Percentiles rank a stretch among this genome's conserved stretches.
These are phyloP conservation scores for Coemansia sp. DNA, from an alignment of 192 early-diverging fungal species.

Conservation along the genomic window DNA sequence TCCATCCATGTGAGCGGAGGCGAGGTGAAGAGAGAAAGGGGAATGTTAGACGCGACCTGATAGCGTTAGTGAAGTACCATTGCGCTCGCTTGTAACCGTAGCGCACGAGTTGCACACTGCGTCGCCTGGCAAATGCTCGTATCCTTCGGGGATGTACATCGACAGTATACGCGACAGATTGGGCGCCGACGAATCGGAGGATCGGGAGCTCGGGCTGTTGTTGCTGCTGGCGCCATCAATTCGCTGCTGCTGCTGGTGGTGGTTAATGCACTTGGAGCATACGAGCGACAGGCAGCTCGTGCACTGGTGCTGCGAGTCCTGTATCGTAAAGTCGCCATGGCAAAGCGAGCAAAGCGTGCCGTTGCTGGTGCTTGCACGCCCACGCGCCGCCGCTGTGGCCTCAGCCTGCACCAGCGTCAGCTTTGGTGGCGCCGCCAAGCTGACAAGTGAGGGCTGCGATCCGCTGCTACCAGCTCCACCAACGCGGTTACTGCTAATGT, in stretches of 20 bases:
- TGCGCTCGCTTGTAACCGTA: slow-evolving; percentile 8
- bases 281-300: slow-evolving; percentile 44
- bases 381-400: slow-evolving; percentile 22
- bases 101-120: slow-evolving; percentile 41
- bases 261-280: slow-evolving; percentile 36
- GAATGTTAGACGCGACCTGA: not conserved
- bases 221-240: not conserved
- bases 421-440: slow-evolving; percentile 42
- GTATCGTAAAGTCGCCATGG: slow-evolving; percentile 39
- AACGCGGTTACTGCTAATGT: not conserved
- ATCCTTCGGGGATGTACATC: slow-evolving; percentile 45
- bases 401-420: slow-evolving; percentile 47
- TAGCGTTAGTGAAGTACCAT: not conserved
- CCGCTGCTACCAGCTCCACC: not conserved
- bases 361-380: slow-evolving; percentile 6
- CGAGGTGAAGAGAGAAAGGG: not conserved
- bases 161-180: slow-evolving; percentile 29
- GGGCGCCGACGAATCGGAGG: not conserved
- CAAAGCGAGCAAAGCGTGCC: slow-evolving; percentile 51
- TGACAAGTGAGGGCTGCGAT: slow-evolving; percentile 33
- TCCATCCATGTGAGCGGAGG: not conserved
- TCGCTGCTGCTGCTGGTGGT: not conserved
- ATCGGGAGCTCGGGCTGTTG: not conserved
- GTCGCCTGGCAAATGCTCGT: slow-evolving; percentile 19
- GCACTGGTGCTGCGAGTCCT: slow-evolving; percentile 46